These are phyloP conservation scores for Saccharomycopsis microspora DNA, from an alignment of 805 yeast species.

Conservation along the genomic window DNA sequence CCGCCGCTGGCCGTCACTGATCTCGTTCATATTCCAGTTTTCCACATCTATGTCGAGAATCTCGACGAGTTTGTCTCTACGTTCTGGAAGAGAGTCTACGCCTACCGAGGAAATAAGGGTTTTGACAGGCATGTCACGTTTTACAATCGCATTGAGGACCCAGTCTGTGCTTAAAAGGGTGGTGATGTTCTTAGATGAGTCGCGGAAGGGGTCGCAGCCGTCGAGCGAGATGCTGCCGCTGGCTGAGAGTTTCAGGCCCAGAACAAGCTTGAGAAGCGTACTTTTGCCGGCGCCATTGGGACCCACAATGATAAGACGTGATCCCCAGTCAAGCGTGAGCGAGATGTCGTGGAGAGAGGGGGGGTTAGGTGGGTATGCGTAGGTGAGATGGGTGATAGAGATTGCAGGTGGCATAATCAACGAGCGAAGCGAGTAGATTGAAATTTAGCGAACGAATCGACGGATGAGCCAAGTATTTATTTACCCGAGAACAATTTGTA, in stretches of 20 bases:
- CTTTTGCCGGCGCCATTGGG: slow-evolving; percentile 98
- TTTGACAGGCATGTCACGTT: slow-evolving; percentile 83
- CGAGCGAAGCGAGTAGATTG: too few species aligned
- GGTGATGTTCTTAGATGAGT: slow-evolving; percentile 34
- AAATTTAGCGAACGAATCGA: too few species aligned
- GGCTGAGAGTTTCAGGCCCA: slow-evolving; percentile 82
- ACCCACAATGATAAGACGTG: slow-evolving; percentile 74
- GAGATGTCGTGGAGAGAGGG: slow-evolving; percentile 51
- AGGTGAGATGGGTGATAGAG: slow-evolving; percentile 34
- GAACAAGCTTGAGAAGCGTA: slow-evolving; percentile 70
- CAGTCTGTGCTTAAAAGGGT: slow-evolving; percentile 95
- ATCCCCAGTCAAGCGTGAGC: slow-evolving; percentile 52
- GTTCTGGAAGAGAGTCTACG: slow-evolving; percentile 57
- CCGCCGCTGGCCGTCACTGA: slow-evolving; percentile 92
- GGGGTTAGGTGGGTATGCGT: slow-evolving; percentile 48
- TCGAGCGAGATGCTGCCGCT: slow-evolving; percentile 60
- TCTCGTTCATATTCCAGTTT: slow-evolving; percentile 83
- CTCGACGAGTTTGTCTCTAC: slow-evolving; percentile 66
- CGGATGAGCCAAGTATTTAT: too few species aligned
- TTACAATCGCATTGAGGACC: slow-evolving; percentile 86
- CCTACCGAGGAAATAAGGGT: slow-evolving; percentile 75
- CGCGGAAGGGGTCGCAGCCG: slow-evolving; percentile 83
- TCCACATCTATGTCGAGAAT: slow-evolving; percentile 71
- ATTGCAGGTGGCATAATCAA: too few species aligned
- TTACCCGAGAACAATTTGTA: too few species aligned